Evolutionary conservation across 2,329 filamentous ascomycete genomes (phyloP).

Genomic region (Colletotrichum plurivorum): DNA sequence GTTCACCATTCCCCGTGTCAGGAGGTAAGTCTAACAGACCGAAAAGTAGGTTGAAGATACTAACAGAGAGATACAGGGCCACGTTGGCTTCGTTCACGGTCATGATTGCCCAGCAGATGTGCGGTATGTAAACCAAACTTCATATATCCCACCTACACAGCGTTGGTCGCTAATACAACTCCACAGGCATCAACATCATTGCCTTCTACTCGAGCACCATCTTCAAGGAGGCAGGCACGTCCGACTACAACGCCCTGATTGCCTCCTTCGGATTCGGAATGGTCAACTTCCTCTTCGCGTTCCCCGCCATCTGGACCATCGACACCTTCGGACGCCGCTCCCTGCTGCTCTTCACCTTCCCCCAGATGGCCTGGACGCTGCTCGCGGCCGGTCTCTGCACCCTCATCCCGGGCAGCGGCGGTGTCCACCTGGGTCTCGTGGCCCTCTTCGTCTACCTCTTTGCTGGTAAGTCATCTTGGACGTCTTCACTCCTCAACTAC

Average conservation of each 20-base stretch:
- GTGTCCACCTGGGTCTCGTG: slow-evolving; percentile 66
- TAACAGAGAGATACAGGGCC: slow-evolving; percentile 56
- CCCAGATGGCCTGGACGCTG: slow-evolving; percentile 75
- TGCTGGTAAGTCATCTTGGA: slow-evolving; percentile 51
- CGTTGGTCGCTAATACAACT: not conserved
- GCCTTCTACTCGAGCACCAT: slow-evolving; percentile 64
- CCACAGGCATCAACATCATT: slow-evolving; percentile 59
- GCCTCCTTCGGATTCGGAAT: slow-evolving; percentile 72
- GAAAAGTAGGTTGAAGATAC: not conserved
- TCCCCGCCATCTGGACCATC: slow-evolving; percentile 76
- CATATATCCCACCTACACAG: no score
- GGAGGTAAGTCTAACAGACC: slow-evolving; percentile 46
- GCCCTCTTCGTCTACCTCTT: slow-evolving; percentile 77
- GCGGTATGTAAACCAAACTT: slow-evolving; percentile 53
- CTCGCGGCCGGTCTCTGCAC: slow-evolving; percentile 59
- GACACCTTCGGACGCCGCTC: slow-evolving; percentile 76
- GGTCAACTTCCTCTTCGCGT: slow-evolving; percentile 72
- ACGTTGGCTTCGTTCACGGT: slow-evolving; percentile 77
- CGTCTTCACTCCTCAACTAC: fast-evolving
- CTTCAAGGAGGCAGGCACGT: slow-evolving; percentile 58
- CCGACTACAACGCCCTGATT: slow-evolving; percentile 55
- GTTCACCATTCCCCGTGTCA: slow-evolving; percentile 70
- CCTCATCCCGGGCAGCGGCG: slow-evolving; percentile 49
- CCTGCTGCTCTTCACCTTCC: slow-evolving; percentile 76
- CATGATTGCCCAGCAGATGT: slow-evolving; percentile 77